Evolutionary conservation across 306 rosid genomes (phyloP).

Genomic region (Ormosia emarginata): DNA sequence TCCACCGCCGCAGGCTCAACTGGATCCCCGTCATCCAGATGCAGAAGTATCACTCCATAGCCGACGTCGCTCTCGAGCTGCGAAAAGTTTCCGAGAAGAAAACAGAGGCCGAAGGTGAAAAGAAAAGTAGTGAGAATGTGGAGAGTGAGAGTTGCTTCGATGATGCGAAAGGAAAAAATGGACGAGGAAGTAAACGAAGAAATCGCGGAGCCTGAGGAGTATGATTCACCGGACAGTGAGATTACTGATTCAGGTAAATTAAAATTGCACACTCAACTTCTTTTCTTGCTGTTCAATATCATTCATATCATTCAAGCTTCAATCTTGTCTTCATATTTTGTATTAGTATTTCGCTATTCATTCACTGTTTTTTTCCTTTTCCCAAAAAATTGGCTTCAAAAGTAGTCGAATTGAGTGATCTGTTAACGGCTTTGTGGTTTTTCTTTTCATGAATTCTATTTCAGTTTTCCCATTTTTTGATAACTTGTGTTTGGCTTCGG

Average conservation of each 20-base stretch:
- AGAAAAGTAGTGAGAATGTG: not conserved
- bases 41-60: slow-evolving; percentile 94
- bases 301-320: no score
- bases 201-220: slow-evolving; percentile 24
- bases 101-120: not conserved
- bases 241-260: slow-evolving; percentile 87
- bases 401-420: no score
- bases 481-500: not conserved
- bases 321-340: no score
- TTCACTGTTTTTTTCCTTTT: no score
- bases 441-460: not conserved
- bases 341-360: no score
- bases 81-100: slow-evolving; percentile 33
- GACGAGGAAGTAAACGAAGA: slow-evolving; percentile 24
- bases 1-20: slow-evolving; percentile 74
- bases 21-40: slow-evolving; percentile 95
- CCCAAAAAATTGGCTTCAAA: no score
- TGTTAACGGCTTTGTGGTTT: not conserved
- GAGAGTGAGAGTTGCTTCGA: not conserved
- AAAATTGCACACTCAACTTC: not conserved
- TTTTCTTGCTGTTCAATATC: not conserved
- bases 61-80: slow-evolving; percentile 77
- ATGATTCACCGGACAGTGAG: slow-evolving; percentile 70
- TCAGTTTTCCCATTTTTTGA: no score
- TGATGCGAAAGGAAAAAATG: slow-evolving; percentile 13